phyloP scores from a whole-genome alignment of 257 asterid species.

The Haberlea rhodopensis region DNA sequence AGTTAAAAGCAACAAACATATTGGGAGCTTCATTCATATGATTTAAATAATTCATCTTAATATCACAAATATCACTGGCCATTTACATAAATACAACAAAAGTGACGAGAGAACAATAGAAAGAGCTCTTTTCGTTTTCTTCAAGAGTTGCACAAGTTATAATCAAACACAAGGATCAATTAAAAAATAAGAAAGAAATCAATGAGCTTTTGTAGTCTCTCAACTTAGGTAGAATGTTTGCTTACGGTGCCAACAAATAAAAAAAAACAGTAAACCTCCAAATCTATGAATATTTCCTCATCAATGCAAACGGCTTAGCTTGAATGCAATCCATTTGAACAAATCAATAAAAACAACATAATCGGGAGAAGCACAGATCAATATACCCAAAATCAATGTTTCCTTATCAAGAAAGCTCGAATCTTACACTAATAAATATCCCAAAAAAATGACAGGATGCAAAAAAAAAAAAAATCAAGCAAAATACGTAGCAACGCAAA shows the following conservation, averaged over 20 bases:
- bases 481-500: background rate
- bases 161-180: conserved; percentile 5
- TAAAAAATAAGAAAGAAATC: conserved; percentile 1
- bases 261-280: conserved; percentile 9
- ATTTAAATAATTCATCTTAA: no score
- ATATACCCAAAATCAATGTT: background rate
- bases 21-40: no score
- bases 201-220: background rate
- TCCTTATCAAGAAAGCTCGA: background rate
- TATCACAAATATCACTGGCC: no score
- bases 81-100: background rate
- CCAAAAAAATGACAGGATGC: background rate
- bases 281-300: background rate
- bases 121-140: background rate
- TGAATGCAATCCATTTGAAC: background rate
- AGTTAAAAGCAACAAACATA: no score
- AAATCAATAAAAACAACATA: conserved; percentile 6
- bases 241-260: background rate
- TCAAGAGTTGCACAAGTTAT: background rate
- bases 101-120: background rate
- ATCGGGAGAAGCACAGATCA: background rate
- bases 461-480: background rate
- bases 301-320: conserved; percentile 4
- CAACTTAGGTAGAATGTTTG: background rate
- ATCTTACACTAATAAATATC: background rate